Percentiles rank a stretch among this genome's conserved stretches.
Conservation (phyloP, 2,329 filamentous ascomycete species). For the Cladosporium cucumerinum region DNA sequence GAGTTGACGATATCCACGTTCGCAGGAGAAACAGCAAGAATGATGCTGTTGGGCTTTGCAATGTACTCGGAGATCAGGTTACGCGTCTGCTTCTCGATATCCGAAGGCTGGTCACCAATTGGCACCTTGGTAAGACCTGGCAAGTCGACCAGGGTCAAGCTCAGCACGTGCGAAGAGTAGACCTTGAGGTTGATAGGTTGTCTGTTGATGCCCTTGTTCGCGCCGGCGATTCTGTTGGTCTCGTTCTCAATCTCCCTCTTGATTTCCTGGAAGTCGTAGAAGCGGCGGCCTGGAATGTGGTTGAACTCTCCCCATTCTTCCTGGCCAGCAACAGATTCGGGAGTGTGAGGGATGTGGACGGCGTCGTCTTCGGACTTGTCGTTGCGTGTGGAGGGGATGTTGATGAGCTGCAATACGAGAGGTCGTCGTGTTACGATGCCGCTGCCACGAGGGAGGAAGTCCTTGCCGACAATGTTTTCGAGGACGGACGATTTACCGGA, state of each 20-base stretch:
- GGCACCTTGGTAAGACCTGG: slow-evolving; percentile 95
- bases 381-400: slow-evolving; percentile 71
- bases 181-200: slow-evolving; percentile 98
- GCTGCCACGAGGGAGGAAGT: slow-evolving; percentile 93
- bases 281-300: slow-evolving; percentile 83
- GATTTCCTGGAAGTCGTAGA: slow-evolving; percentile 88
- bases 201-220: slow-evolving; percentile 96
- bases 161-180: slow-evolving; percentile 94
- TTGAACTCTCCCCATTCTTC: slow-evolving; percentile 92
- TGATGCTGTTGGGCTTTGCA: slow-evolving; percentile 96
- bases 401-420: slow-evolving; percentile 96
- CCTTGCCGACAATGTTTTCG: slow-evolving; percentile 96
- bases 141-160: slow-evolving; percentile 91
- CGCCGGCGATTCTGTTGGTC: slow-evolving; percentile 89
- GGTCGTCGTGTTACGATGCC: slow-evolving; percentile 94
- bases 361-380: slow-evolving; percentile 66
- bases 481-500: slow-evolving; percentile 98
- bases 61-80: slow-evolving; percentile 98
- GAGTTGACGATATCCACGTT: slow-evolving; percentile 99
- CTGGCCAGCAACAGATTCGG: slow-evolving; percentile 66
- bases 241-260: slow-evolving; percentile 97
- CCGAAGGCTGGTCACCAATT: slow-evolving; percentile 93
- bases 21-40: slow-evolving; percentile 91
- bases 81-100: slow-evolving; percentile 97
- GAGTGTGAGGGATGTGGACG: slow-evolving; percentile 68